A percentile compares a stretch with the other conserved stretches of the same genome.
Conservation (phyloP, 2,329 filamentous ascomycete genomes). For the Alternaria angustiovoidea region DNA sequence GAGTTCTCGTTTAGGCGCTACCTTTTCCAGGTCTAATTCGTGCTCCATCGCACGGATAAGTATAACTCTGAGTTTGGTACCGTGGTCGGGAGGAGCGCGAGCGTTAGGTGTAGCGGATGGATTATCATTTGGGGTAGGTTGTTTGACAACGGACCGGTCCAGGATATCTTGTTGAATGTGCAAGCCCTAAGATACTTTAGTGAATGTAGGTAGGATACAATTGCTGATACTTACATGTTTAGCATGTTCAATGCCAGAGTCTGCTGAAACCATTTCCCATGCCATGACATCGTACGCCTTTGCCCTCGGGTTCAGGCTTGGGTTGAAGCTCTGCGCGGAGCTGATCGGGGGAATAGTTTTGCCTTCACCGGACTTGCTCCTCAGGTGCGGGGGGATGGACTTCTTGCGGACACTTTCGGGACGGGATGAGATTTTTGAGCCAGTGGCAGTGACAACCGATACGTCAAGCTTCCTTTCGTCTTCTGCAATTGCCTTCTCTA, state of each 20-base stretch:
- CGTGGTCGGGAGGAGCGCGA: neutral
- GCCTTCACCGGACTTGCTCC: neutral
- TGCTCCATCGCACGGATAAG: constrained; percentile 20
- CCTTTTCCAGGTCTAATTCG: constrained; percentile 18
- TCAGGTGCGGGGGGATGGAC: constrained; percentile 11
- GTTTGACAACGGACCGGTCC: neutral
- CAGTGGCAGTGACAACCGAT: neutral
- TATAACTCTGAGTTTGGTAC: neutral
- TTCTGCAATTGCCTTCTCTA: constrained; percentile 11
- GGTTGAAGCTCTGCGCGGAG: neutral
- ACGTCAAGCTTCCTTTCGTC: neutral
- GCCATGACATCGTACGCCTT: neutral
- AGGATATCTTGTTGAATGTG: neutral
- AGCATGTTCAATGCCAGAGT: neutral
- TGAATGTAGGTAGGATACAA: neutral
- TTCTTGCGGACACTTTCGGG: neutral
- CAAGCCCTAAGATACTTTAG: constrained; percentile 4
- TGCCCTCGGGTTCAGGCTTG: neutral
- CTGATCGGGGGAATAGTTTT: neutral
- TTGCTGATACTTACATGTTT: neutral
- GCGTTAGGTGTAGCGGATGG: too few relatives aligned
- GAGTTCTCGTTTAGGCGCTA: constrained; percentile 13
- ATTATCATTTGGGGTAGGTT: neutral
- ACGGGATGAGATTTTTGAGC: neutral
- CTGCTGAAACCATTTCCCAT: neutral